Percentiles rank a stretch among this genome's conserved stretches.
Evolutionary conservation across 768 basidiomycete species (phyloP).

Genomic region (Dentipellis sp.): DNA sequence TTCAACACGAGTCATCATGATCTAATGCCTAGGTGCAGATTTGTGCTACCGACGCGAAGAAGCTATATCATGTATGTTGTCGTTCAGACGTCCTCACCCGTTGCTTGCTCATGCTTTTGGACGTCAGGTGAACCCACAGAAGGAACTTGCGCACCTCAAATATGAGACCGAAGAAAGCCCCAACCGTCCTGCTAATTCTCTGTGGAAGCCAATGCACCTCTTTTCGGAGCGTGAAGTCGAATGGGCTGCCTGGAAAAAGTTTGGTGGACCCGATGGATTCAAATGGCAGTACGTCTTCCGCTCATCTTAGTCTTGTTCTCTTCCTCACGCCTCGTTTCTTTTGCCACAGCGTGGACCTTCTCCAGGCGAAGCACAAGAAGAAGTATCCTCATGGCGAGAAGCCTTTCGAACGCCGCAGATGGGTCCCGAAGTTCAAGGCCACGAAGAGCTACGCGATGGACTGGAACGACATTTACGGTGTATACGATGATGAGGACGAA

Average conservation of each 20-base stretch:
- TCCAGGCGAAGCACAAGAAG: too few species aligned
- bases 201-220: not conserved
- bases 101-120: not conserved
- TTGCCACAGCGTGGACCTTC: too few species aligned
- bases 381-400: too few species aligned
- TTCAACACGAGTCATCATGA: not conserved
- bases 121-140: too few species aligned
- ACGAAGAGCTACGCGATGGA: too few species aligned
- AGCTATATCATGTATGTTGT: not conserved
- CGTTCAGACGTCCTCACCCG: not conserved
- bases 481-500: too few species aligned
- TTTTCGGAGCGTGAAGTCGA: not conserved
- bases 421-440: too few species aligned
- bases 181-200: not conserved
- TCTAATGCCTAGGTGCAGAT: not conserved
- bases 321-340: too few species aligned
- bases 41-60: not conserved
- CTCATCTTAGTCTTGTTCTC: too few species aligned
- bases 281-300: not conserved
- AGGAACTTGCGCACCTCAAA: not conserved
- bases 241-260: not conserved
- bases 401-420: too few species aligned
- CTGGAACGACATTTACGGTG: too few species aligned
- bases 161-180: not conserved
- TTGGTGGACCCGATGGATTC: not conserved